A percentile compares a stretch with the other conserved stretches of the same genome.
Evolutionary conservation across 176 grass and related monocot species (phyloP).

Genomic region (Puccinellia tenuiflora): DNA sequence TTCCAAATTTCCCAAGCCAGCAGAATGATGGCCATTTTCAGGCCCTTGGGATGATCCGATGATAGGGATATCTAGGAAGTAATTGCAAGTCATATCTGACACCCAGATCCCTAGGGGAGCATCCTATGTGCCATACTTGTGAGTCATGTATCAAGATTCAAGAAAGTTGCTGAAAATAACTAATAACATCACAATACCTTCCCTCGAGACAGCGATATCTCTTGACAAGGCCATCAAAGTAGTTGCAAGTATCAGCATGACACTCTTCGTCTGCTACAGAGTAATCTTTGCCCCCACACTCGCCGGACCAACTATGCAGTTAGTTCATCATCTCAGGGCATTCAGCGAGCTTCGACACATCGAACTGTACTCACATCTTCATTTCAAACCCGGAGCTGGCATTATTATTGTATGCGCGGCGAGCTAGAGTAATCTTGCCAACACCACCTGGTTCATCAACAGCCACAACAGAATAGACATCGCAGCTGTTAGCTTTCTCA

Average conservation of each 20-base stretch:
- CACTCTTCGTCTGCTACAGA: neutral
- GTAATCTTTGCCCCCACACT: neutral
- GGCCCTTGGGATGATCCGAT: no score
- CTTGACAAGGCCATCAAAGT: constrained; percentile 28
- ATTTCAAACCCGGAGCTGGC: neutral
- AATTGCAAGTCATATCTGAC: neutral
- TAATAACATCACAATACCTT: neutral
- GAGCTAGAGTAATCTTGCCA: constrained; percentile 28
- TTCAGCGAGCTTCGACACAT: neutral
- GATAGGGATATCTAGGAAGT: neutral
- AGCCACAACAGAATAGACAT: constrained; percentile 11
- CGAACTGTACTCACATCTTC: constrained; percentile 5
- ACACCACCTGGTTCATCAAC: constrained; percentile 6
- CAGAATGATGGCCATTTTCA: no score
- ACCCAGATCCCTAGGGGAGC: neutral
- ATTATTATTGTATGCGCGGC: constrained; percentile 1
- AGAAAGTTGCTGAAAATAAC: neutral
- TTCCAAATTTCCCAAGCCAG: no score
- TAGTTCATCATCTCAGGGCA: constrained; percentile 27
- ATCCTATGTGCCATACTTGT: neutral
- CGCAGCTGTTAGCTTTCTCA: neutral
- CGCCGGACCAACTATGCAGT: neutral
- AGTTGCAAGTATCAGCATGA: constrained; percentile 14
- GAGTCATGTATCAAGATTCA: neutral
- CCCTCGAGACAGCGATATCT: neutral